Conservation (phyloP, 2,329 filamentous ascomycete species). For the Fusarium penzigii region DNA sequence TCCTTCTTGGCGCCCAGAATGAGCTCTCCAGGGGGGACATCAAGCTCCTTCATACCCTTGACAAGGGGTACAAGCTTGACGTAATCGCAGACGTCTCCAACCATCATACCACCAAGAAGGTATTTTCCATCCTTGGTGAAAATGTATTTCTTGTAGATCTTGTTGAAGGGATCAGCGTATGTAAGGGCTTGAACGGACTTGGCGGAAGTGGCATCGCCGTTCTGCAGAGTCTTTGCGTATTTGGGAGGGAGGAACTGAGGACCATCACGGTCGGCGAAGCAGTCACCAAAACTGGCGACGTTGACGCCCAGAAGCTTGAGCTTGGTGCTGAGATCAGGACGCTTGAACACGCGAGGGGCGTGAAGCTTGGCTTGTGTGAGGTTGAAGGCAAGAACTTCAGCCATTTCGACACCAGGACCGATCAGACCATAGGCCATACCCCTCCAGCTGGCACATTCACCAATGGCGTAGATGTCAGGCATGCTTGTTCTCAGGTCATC, state of each 20-base stretch:
- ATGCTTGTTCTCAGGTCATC: constrained; percentile 68
- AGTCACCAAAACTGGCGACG: constrained; percentile 91
- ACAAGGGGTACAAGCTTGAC: constrained; percentile 86
- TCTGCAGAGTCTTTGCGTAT: constrained; percentile 37
- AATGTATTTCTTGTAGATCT: constrained; percentile 91
- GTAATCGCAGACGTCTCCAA: constrained; percentile 88
- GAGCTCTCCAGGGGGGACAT: constrained; percentile 77
- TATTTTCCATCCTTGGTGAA: constrained; percentile 91
- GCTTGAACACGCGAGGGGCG: constrained; percentile 69
- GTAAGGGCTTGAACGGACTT: constrained; percentile 79
- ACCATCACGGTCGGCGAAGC: constrained; percentile 85
- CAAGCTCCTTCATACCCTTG: constrained; percentile 77
- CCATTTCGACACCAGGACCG: constrained; percentile 89
- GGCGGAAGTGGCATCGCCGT: constrained; percentile 22
- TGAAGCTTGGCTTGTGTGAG: constrained; percentile 80
- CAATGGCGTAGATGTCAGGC: constrained; percentile 79
- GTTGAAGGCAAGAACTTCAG: constrained; percentile 88
- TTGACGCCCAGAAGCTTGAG: constrained; percentile 87
- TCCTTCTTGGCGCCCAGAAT: constrained; percentile 76
- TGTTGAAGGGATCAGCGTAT: constrained; percentile 85
- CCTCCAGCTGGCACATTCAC: constrained; percentile 89
- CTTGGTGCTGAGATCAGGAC: constrained; percentile 88
- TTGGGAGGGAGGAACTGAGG: constrained; percentile 71
- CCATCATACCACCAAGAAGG: constrained; percentile 95
- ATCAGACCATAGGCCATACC: constrained; percentile 87